phyloP scores from a whole-genome alignment of 1,139 yeast genomes.

The Candida dubliniensis region DNA sequence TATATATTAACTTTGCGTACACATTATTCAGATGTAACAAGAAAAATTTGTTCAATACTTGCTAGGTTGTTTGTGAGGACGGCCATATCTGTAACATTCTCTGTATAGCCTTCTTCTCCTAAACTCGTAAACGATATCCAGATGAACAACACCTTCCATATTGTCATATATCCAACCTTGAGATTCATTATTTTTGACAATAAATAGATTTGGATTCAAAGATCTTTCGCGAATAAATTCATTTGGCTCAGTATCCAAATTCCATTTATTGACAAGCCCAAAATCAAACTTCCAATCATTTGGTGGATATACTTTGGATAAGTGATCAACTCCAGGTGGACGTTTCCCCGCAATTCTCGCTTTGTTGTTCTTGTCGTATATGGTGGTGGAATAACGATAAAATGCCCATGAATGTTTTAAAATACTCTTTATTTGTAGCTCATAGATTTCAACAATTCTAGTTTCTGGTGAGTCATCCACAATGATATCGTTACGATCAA shows the following conservation, averaged over 20 bases:
- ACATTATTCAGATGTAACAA: neutral
- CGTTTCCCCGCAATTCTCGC: conserved; percentile 53
- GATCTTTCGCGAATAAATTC: conserved; percentile 55
- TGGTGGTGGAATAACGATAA: conserved; percentile 31
- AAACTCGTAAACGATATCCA: conserved; percentile 36
- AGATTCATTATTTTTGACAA: conserved; percentile 37
- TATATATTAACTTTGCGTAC: neutral
- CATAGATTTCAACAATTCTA: conserved; percentile 69
- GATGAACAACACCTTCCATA: conserved; percentile 20
- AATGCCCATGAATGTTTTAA: conserved; percentile 60
- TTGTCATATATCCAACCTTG: conserved; percentile 48
- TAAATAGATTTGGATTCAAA: conserved; percentile 24
- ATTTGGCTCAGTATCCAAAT: conserved; percentile 52
- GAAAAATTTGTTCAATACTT: neutral
- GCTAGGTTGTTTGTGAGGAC: conserved; percentile 13
- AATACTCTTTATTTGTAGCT: conserved; percentile 66
- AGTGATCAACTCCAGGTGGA: conserved; percentile 63
- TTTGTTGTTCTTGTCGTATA: conserved; percentile 55
- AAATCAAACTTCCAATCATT: conserved; percentile 70
- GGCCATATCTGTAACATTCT: conserved; percentile 47
- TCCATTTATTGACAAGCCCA: conserved; percentile 62
- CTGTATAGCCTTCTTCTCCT: conserved; percentile 57
- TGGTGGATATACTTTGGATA: conserved; percentile 66
- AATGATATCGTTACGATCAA: conserved; percentile 52
- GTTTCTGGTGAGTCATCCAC: conserved; percentile 69